phyloP scores from a whole-genome alignment of 2,329 filamentous ascomycete species.

The Parafenestella ontariensis region DNA sequence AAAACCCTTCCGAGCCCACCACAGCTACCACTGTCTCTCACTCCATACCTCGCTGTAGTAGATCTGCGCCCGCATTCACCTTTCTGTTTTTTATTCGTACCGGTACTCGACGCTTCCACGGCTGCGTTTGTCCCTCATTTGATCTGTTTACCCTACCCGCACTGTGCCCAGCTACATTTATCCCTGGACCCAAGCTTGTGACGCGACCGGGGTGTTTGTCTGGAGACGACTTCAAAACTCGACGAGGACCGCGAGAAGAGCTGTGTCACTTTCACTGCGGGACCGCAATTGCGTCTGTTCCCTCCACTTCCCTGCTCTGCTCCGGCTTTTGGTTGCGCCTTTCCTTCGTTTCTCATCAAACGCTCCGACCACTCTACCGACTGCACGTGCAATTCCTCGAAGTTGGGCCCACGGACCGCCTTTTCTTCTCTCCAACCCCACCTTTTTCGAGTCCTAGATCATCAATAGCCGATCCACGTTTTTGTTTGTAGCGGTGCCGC shows the following conservation, averaged over 20 bases:
- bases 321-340: constrained; percentile 9
- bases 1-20: constrained; percentile 34
- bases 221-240: constrained; percentile 15
- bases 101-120: constrained; percentile 14
- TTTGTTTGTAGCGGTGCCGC: constrained; percentile 6
- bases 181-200: constrained; percentile 17
- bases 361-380: constrained; percentile 24
- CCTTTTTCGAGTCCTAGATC: constrained; percentile 7
- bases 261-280: constrained; percentile 11
- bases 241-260: constrained; percentile 7
- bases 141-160: constrained; percentile 19
- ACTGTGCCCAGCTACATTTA: constrained; percentile 7
- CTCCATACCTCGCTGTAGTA: constrained; percentile 11
- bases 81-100: constrained; percentile 4
- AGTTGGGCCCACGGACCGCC: constrained; percentile 20
- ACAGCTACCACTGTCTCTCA: constrained; percentile 18
- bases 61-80: constrained; percentile 5
- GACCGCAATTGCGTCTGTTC: constrained; percentile 14
- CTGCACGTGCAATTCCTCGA: constrained; percentile 24
- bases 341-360: constrained; percentile 17
- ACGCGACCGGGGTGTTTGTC: constrained; percentile 26
- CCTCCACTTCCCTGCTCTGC: constrained; percentile 5
- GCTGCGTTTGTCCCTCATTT: constrained; percentile 30
- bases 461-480: constrained; percentile 3
- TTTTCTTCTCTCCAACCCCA: constrained; percentile 8